Conservation (phyloP, 345 rosid genomes). For the Mercurialis annua region DNA sequence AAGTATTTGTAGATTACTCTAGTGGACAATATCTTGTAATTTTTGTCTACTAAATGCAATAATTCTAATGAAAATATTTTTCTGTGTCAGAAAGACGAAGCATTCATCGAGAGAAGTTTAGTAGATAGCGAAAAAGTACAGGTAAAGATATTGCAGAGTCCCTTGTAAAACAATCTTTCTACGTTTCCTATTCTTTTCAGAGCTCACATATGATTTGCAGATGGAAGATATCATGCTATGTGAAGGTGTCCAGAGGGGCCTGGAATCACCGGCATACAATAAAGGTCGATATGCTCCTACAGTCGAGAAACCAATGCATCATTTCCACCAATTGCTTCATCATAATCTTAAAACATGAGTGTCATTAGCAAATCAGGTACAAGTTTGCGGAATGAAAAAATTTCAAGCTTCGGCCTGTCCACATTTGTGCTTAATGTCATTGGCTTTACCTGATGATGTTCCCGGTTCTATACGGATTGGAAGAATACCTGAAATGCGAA, state of each 20-base stretch:
- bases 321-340: slow-evolving; percentile 59
- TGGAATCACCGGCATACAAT: slow-evolving; percentile 63
- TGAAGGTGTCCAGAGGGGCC: slow-evolving; percentile 76
- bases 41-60: neutral
- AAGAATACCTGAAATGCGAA: no score
- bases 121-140: slow-evolving; percentile 74
- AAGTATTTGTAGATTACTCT: neutral
- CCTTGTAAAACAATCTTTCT: slow-evolving; percentile 35
- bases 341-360: slow-evolving; percentile 30
- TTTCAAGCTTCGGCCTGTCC: no score
- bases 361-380: neutral
- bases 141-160: slow-evolving; percentile 27
- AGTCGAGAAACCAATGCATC: slow-evolving; percentile 73
- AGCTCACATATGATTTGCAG: slow-evolving; percentile 32
- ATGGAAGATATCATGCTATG: slow-evolving; percentile 67
- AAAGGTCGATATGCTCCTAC: slow-evolving; percentile 69
- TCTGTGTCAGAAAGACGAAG: slow-evolving; percentile 55
- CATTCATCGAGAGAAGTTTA: slow-evolving; percentile 58
- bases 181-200: neutral
- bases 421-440: no score
- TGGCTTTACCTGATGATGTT: no score
- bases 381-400: neutral
- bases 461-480: no score
- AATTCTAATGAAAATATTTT: neutral
- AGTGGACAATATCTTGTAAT: neutral